phyloP scores from a whole-genome alignment of 805 yeast genomes.

The Komagataella pastoris region DNA sequence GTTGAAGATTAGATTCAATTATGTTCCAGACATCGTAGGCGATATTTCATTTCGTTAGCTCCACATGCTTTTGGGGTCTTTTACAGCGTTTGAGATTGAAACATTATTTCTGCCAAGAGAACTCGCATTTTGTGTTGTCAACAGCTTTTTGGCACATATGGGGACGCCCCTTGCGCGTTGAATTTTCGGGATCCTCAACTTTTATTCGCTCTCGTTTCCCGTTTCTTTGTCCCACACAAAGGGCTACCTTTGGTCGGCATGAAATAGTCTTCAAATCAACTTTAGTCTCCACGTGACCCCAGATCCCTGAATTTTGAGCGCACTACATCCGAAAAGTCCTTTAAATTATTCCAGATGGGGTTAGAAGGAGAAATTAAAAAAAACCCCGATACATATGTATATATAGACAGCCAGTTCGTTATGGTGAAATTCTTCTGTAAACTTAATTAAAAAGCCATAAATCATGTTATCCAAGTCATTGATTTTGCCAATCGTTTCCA shows the following conservation, averaged over 20 bases:
- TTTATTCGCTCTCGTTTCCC: not conserved
- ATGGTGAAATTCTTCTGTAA: not conserved
- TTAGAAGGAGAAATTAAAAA: not conserved
- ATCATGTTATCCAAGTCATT: conserved; percentile 3
- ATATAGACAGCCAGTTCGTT: conserved; percentile 1
- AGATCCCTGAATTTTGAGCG: not conserved
- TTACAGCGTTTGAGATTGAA: not conserved
- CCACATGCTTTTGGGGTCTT: too few relatives aligned
- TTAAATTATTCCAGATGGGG: not conserved
- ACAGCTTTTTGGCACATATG: not conserved
- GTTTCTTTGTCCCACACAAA: not conserved
- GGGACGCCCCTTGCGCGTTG: not conserved
- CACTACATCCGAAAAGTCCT: not conserved
- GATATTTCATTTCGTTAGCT: too few relatives aligned
- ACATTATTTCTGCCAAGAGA: not conserved
- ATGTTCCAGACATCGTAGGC: too few relatives aligned
- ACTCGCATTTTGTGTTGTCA: not conserved
- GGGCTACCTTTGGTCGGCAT: not conserved
- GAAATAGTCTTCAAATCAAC: not conserved
- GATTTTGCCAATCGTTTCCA: conserved; percentile 6
- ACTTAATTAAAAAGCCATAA: not conserved
- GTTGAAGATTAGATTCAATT: not conserved
- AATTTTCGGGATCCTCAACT: not conserved
- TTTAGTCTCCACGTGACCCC: not conserved
- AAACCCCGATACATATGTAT: not conserved